Evolutionary conservation across 345 rosid genomes (phyloP).

Genomic region (Citrus reticulata): DNA sequence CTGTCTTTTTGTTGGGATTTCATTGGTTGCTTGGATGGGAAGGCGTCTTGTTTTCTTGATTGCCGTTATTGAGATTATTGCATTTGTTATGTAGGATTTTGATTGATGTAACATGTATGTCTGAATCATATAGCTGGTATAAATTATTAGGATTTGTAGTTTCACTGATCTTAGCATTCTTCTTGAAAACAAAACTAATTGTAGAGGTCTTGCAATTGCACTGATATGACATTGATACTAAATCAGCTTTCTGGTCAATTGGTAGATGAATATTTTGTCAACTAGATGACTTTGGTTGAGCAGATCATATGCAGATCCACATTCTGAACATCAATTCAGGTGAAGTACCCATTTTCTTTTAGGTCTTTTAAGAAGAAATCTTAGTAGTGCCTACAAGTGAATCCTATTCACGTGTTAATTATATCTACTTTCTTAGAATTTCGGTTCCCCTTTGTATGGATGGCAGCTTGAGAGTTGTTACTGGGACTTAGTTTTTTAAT

Average conservation of each 20-base stretch:
- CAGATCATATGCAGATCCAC: slow-evolving; percentile 44
- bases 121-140: neutral
- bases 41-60: slow-evolving; percentile 12
- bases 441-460: slow-evolving; percentile 20
- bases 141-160: slow-evolving; percentile 5
- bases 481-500: slow-evolving; percentile 28
- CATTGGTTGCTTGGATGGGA: slow-evolving; percentile 15
- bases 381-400: slow-evolving; percentile 14
- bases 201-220: slow-evolving; percentile 20
- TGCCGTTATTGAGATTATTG: slow-evolving; percentile 4
- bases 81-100: neutral
- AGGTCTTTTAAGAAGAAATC: slow-evolving; percentile 3
- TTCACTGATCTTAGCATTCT: slow-evolving; percentile 7
- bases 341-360: slow-evolving; percentile 31
- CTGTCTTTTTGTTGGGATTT: neutral
- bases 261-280: slow-evolving; percentile 60
- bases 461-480: slow-evolving; percentile 37
- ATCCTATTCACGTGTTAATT: neutral
- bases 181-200: slow-evolving; percentile 12
- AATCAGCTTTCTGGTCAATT: slow-evolving; percentile 54
- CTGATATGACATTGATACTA: slow-evolving; percentile 30
- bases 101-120: slow-evolving; percentile 4
- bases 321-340: slow-evolving; percentile 43
- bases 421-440: slow-evolving; percentile 19
- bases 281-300: slow-evolving; percentile 65